Conservation (phyloP, 2,329 filamentous ascomycete genomes). For the Bipolaris sorokiniana region DNA sequence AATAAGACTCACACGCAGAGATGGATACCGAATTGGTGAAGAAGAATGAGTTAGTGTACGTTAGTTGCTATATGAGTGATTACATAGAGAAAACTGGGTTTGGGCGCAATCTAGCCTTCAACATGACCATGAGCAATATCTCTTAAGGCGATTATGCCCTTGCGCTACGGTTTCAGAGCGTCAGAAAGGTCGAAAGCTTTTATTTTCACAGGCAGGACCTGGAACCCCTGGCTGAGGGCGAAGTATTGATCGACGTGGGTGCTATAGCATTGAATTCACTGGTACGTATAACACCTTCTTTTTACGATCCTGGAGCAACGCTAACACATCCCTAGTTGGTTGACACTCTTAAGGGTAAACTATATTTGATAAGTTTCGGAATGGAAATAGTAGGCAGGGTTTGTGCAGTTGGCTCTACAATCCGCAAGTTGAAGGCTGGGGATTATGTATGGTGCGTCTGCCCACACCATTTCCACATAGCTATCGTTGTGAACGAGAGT, state of each 20-base stretch:
- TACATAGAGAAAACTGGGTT: not conserved
- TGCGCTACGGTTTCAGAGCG: not conserved
- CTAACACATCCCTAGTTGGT: not conserved
- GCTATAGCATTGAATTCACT: not conserved
- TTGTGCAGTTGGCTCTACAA: not conserved
- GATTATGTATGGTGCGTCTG: not conserved
- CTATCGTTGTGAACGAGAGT: not conserved
- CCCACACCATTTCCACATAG: not conserved
- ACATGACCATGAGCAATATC: not conserved
- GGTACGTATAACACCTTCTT: not conserved
- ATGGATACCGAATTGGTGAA: not conserved
- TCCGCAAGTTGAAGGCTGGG: not conserved
- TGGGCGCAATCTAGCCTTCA: not conserved
- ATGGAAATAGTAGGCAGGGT: not conserved
- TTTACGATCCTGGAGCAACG: not conserved
- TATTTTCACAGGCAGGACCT: not conserved
- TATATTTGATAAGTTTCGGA: not conserved
- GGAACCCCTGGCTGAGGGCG: not conserved
- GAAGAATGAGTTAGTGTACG: not conserved
- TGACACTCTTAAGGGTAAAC: not conserved
- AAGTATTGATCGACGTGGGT: not conserved
- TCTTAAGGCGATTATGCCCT: not conserved
- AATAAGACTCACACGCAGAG: not conserved
- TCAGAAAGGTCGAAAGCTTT: not conserved
- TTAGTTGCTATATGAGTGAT: not conserved